phyloP scores from a whole-genome alignment of 257 asterid species.

The Scutellaria baicalensis region DNA sequence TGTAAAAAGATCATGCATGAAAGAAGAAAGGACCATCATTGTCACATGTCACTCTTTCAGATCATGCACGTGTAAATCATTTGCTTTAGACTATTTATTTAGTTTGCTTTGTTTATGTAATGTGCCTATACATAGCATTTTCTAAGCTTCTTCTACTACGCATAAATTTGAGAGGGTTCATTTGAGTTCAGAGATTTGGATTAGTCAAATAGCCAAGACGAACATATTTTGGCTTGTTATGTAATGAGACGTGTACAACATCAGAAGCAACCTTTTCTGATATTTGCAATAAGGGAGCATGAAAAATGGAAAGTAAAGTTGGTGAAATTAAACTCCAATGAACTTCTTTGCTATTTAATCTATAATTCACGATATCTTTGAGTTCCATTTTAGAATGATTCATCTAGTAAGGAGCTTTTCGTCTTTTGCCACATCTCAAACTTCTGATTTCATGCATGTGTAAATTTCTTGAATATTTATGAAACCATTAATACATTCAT shows the following conservation, averaged over 20 bases:
- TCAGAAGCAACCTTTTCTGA: background rate
- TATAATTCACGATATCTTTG: background rate
- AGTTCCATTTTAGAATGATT: slow-evolving; percentile 1
- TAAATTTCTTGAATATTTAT: background rate
- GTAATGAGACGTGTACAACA: background rate
- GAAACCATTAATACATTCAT: background rate
- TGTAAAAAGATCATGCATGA: background rate
- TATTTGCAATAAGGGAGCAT: background rate
- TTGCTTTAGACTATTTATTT: too few species aligned
- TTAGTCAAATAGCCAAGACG: background rate
- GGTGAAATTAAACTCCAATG: background rate
- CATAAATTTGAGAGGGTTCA: background rate
- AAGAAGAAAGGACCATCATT: background rate
- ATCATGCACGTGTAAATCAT: too few species aligned
- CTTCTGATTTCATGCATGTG: background rate
- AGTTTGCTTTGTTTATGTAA: too few species aligned
- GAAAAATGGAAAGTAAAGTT: background rate
- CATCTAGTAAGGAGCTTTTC: slow-evolving; percentile 1
- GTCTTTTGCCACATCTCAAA: background rate
- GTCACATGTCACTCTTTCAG: background rate
- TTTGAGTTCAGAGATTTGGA: background rate
- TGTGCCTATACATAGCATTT: too few species aligned
- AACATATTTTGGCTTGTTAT: background rate
- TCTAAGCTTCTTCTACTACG: too few species aligned
- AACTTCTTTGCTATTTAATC: background rate